These are phyloP conservation scores for Neurospora hispaniola DNA, from an alignment of 495 filamentous ascomycete genomes.

Conservation along the genomic window DNA sequence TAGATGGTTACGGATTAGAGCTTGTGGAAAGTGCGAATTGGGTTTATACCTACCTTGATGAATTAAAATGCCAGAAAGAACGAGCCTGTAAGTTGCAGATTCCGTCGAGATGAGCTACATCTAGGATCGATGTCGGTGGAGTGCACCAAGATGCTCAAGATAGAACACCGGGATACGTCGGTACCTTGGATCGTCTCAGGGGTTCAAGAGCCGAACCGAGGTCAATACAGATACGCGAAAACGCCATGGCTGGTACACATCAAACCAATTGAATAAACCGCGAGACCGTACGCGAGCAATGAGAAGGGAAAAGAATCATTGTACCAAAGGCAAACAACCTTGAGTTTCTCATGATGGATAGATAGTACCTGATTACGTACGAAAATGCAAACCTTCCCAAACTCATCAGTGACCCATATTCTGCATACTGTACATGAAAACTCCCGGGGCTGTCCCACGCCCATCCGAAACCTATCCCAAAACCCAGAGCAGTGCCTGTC, in stretches of 20 bases:
- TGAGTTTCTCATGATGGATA: slow-evolving; percentile 6
- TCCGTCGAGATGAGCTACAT: background rate
- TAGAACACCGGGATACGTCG: background rate
- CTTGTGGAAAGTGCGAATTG: background rate
- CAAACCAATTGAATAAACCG: background rate
- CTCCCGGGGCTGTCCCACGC: slow-evolving; percentile 14
- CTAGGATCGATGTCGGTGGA: background rate
- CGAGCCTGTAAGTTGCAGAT: background rate
- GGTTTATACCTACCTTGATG: background rate
- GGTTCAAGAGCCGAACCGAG: background rate
- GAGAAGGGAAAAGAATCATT: background rate
- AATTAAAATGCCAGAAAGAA: background rate
- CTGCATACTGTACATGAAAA: slow-evolving; percentile 34
- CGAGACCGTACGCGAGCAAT: too few species aligned
- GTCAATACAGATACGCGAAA: background rate
- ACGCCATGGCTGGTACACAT: background rate
- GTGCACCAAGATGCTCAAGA: background rate
- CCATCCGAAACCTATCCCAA: slow-evolving; percentile 16
- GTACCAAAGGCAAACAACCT: background rate
- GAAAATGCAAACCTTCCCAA: slow-evolving; percentile 16
- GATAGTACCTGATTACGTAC: slow-evolving; percentile 7
- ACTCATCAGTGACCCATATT: slow-evolving; percentile 12
- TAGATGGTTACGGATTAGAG: background rate
- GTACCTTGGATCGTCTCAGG: background rate
- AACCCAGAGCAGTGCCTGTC: slow-evolving; percentile 9